Evolutionary conservation across 2,329 filamentous ascomycete genomes (phyloP).

Genomic region (Fusarium bactridioides): DNA sequence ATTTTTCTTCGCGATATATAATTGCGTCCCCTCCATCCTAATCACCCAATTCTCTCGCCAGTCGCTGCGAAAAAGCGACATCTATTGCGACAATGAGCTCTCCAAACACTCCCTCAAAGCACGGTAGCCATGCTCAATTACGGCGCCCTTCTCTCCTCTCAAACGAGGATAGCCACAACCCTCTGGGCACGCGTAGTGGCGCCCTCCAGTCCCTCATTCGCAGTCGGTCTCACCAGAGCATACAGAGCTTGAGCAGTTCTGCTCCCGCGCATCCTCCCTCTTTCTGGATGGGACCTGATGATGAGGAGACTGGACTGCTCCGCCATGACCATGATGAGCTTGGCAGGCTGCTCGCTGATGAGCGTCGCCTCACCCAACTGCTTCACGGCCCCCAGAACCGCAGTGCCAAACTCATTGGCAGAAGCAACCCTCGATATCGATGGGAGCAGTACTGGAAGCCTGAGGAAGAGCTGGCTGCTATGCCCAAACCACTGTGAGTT

Average conservation of each 20-base stretch:
- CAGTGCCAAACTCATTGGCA: slow-evolving; percentile 87
- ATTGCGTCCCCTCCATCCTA: not conserved
- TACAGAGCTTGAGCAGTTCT: slow-evolving; percentile 42
- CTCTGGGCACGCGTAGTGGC: slow-evolving; percentile 49
- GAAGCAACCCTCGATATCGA: slow-evolving; percentile 83
- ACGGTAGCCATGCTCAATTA: slow-evolving; percentile 29
- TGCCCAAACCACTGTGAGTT: slow-evolving; percentile 74
- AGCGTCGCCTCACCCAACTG: slow-evolving; percentile 66
- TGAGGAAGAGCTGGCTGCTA: slow-evolving; percentile 73
- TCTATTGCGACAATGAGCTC: slow-evolving; percentile 42
- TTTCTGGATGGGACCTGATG: slow-evolving; percentile 42
- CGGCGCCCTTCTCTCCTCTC: slow-evolving; percentile 46
- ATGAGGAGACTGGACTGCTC: slow-evolving; percentile 44
- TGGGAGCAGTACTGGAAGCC: slow-evolving; percentile 90
- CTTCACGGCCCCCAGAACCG: slow-evolving; percentile 76
- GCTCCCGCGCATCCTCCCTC: slow-evolving; percentile 30
- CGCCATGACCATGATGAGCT: slow-evolving; percentile 54
- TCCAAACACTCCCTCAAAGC: slow-evolving; percentile 40
- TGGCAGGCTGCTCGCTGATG: slow-evolving; percentile 58
- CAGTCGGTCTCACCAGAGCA: slow-evolving; percentile 48
- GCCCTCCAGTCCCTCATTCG: slow-evolving; percentile 50
- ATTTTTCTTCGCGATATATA: slow-evolving; percentile 4
- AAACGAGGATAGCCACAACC: slow-evolving; percentile 46
- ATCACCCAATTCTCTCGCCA: not conserved
- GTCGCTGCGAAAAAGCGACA: slow-evolving; percentile 18